These are phyloP conservation scores for Nelumbo lutea DNA, from an alignment of 164 flowering plant genomes.

Conservation along the genomic window DNA sequence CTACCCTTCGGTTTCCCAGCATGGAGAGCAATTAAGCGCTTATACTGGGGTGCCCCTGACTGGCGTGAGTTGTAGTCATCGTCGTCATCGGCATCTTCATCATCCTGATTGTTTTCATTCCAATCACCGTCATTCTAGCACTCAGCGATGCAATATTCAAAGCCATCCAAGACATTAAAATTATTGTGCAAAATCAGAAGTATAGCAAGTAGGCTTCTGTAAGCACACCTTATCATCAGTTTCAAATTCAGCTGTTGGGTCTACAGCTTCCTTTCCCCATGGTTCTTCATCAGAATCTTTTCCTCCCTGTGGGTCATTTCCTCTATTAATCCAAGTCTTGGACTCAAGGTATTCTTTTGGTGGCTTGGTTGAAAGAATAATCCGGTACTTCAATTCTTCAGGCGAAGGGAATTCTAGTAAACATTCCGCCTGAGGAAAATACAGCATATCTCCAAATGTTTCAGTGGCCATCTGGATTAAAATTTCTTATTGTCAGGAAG, in stretches of 20 bases:
- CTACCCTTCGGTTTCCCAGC: constrained; percentile 47
- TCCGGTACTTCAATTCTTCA: constrained; percentile 50
- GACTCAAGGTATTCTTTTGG: constrained; percentile 69
- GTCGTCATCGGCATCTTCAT: constrained; percentile 17
- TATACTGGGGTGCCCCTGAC: constrained; percentile 30
- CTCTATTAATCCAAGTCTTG: constrained; percentile 24
- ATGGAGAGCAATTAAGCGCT: constrained; percentile 43
- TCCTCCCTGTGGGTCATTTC: constrained; percentile 14
- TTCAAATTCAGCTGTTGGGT: constrained; percentile 14
- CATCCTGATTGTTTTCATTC: constrained; percentile 21
- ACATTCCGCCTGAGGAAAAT: constrained; percentile 44
- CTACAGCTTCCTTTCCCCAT: constrained; percentile 17
- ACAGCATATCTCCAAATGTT: constrained; percentile 68
- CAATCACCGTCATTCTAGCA: constrained; percentile 32
- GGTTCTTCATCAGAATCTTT: constrained; percentile 49
- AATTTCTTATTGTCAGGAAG: background rate
- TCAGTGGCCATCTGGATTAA: constrained; percentile 53
- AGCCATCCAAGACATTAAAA: background rate
- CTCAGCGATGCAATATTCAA: background rate
- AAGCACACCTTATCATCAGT: constrained; percentile 24
- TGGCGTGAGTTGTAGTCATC: constrained; percentile 6
- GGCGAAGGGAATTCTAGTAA: constrained; percentile 73
- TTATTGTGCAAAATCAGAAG: background rate
- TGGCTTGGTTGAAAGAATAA: constrained; percentile 84
- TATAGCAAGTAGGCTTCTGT: background rate